A percentile compares a stretch with the other conserved stretches of the same genome.
Evolutionary conservation across 352 stramenopile genomes (phyloP).

Genomic region (Phytophthora aleatoria): DNA sequence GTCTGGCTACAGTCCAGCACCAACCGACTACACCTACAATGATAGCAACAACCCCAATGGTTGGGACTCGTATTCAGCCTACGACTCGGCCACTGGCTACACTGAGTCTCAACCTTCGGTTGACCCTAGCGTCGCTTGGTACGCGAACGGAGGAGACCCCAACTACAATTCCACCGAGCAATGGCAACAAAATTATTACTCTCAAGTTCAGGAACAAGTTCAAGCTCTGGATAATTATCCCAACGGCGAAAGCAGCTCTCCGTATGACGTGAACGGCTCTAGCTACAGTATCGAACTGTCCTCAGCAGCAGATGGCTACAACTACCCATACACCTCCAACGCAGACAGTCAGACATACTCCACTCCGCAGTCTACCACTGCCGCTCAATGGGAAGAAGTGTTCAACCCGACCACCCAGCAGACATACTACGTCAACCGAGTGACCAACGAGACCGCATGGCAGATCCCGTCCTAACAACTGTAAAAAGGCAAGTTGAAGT

Average conservation of each 20-base stretch:
- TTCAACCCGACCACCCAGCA: conserved; percentile 59
- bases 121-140: conserved; percentile 15
- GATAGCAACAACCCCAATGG: conserved; percentile 10
- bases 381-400: conserved; percentile 60
- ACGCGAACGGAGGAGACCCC: background rate
- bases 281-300: conserved; percentile 20
- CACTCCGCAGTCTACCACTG: background rate
- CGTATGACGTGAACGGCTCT: conserved; percentile 8
- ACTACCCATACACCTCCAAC: background rate
- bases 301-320: background rate
- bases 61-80: conserved; percentile 1
- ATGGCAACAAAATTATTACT: conserved; percentile 17
- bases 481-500: conserved; percentile 14
- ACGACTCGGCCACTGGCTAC: conserved; percentile 1
- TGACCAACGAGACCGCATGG: conserved; percentile 68
- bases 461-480: conserved; percentile 19
- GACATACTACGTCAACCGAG: conserved; percentile 69
- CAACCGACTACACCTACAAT: conserved; percentile 17
- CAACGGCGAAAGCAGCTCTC: background rate
- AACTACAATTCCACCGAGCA: conserved; percentile 2
- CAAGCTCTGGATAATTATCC: conserved; percentile 4
- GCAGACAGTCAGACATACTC: background rate
- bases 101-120: conserved; percentile 2
- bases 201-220: conserved; percentile 3
- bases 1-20: conserved; percentile 11